Base-by-base conservation (phyloP, 768 basidiomycete genomes). In the Exsudoporus frostii region DNA sequence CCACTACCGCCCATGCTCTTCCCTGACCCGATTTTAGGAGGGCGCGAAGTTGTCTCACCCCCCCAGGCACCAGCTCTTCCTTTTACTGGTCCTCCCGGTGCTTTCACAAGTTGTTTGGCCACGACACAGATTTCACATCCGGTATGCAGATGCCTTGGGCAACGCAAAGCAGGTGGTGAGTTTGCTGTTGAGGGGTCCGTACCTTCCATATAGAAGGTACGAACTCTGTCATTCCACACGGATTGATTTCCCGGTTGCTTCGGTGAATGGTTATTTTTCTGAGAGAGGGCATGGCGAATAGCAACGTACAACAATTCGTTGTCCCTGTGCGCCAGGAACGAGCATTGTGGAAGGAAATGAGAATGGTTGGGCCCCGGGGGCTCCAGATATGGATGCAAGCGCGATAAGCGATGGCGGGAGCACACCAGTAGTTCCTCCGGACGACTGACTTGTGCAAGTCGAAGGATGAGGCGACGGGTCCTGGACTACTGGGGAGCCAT, bases 101-200 rank as follows among this genome's bases (percentile, higher is more conserved):
- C 48, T 53, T 60, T 71, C n/a, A 55, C 14, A 15, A 30, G 34
- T 1, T 68, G 74, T 60, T 76, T 84, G 0, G 83, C 81, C 58
- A 83, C 83, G n/a, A 86, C 81, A 59, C 88, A 91, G 53, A 90
- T 88, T 59, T 87, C 82, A 59, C 88, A 91, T 32, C 80, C 81
- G 6, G 81, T 82, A 59, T 86, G 81, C 1, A 91, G 75, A 65
- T 91, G 88, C 19, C 88, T 78, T 0, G 86, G 83, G 61, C 88
- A 91, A 39, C 85, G 81, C 63, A 82, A 73, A 0, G 80, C 74
- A 6, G 83, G 80, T 4, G 85, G 81, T 3, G 84, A 79, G 65
- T 83, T 84, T 7, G 82, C 79, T 0, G 82, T 80, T 39, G 73
- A 77, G 1, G 81, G 83, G 60, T 86, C 81, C 4, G 82, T 77